Percentiles rank a stretch among this genome's conserved stretches.
These are phyloP conservation scores for Ascochyta rabiei DNA, from an alignment of 2,329 filamentous ascomycete species.

Conservation along the genomic window DNA sequence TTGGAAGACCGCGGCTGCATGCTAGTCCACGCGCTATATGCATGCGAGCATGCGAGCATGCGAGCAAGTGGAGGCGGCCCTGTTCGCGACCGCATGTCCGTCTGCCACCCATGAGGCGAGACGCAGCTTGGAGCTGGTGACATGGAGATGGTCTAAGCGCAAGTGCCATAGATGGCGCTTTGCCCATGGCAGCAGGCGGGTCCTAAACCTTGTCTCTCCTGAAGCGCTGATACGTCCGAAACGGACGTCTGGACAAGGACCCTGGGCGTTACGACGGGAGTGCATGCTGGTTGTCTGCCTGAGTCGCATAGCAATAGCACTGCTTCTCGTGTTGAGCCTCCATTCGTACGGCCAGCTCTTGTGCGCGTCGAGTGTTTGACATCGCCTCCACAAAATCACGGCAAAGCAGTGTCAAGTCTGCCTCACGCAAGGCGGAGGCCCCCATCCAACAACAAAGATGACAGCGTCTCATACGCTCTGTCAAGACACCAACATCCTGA, in stretches of 20 bases:
- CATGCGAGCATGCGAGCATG: slow-evolving; percentile 40
- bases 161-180: slow-evolving; percentile 34
- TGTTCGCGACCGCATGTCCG: slow-evolving; percentile 21
- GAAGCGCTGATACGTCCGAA: slow-evolving; percentile 39
- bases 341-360: slow-evolving; percentile 31
- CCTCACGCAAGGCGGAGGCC: slow-evolving; percentile 14
- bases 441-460: background rate
- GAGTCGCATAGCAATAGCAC: slow-evolving; percentile 41
- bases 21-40: slow-evolving; percentile 35
- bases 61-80: slow-evolving; percentile 30
- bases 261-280: slow-evolving; percentile 26
- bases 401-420: slow-evolving; percentile 16
- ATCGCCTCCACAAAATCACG: slow-evolving; percentile 28
- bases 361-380: slow-evolving; percentile 22
- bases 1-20: slow-evolving; percentile 38
- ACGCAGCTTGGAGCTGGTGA: slow-evolving; percentile 10
- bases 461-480: slow-evolving; percentile 1
- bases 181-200: slow-evolving; percentile 29
- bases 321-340: slow-evolving; percentile 37
- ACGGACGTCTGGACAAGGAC: slow-evolving; percentile 27
- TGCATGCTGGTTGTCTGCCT: slow-evolving; percentile 22
- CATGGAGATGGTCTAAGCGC: slow-evolving; percentile 34
- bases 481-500: slow-evolving; percentile 1
- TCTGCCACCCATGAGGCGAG: slow-evolving; percentile 25
- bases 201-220: slow-evolving; percentile 34